phyloP scores from a whole-genome alignment of 495 filamentous ascomycete genomes.

The Neurospora africana region DNA sequence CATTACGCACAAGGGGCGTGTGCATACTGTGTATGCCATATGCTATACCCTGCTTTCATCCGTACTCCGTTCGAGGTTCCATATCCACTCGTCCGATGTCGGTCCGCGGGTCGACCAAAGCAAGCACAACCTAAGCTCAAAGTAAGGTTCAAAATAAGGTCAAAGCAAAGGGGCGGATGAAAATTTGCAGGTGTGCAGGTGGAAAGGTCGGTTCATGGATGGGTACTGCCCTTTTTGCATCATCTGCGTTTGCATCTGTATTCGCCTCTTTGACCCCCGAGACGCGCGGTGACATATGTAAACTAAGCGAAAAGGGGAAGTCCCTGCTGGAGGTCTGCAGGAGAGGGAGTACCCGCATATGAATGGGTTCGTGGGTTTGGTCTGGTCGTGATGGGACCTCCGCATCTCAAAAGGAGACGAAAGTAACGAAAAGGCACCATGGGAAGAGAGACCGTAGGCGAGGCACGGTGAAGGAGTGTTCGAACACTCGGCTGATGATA shows the following conservation, averaged over 20 bases:
- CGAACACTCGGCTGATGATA: no score
- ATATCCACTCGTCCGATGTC: neutral
- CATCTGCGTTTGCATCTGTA: neutral
- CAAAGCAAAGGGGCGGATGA: no score
- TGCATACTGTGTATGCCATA: neutral
- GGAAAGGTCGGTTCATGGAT: neutral
- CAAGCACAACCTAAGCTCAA: no score
- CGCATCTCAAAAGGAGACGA: neutral
- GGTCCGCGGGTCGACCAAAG: neutral
- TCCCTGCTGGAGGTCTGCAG: neutral
- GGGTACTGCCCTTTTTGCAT: neutral
- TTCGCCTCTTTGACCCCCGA: neutral
- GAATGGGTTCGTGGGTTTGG: neutral
- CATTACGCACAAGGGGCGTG: neutral
- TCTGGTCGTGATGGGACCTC: neutral
- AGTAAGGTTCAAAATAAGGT: no score
- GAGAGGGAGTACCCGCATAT: neutral
- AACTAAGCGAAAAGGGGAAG: neutral
- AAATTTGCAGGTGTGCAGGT: no score
- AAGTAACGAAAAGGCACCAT: no score
- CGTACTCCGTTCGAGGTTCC: neutral
- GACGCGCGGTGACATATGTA: neutral
- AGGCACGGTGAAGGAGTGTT: neutral
- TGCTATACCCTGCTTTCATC: neutral
- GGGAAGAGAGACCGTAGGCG: no score